A percentile compares a stretch with the other conserved stretches of the same genome.
These are phyloP conservation scores for Pontederia crassipes DNA, from an alignment of 176 grass and related monocot species.

Conservation along the genomic window DNA sequence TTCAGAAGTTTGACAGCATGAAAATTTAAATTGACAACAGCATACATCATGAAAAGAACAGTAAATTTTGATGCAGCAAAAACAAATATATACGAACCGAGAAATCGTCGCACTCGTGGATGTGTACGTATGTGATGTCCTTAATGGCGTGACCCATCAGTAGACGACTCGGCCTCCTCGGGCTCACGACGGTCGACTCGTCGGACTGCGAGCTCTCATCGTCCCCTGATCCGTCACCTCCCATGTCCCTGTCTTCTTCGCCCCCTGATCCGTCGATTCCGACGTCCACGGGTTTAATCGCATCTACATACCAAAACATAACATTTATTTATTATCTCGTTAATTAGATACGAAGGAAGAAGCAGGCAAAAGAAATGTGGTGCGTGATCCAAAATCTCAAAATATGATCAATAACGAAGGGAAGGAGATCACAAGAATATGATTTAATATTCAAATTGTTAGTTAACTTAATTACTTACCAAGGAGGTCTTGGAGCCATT, in stretches of 20 bases:
- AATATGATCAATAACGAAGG: no score
- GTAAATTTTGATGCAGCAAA: neutral
- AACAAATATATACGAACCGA: slow-evolving; percentile 30
- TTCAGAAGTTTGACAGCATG: no score
- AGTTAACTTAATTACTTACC: slow-evolving; percentile 15
- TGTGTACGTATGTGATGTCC: slow-evolving; percentile 68
- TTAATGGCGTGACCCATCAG: slow-evolving; percentile 36
- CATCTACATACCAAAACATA: slow-evolving; percentile 18
- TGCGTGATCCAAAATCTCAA: no score
- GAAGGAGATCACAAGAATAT: neutral
- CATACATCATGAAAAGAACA: neutral
- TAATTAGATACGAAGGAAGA: neutral
- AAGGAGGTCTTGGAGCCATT: slow-evolving; percentile 45
- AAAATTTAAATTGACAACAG: neutral
- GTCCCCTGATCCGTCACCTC: slow-evolving; percentile 39
- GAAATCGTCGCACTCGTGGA: slow-evolving; percentile 61
- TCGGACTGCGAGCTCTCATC: slow-evolving; percentile 25
- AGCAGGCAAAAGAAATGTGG: no score
- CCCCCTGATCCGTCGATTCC: slow-evolving; percentile 48
- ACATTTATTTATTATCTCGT: neutral
- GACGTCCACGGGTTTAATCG: slow-evolving; percentile 48
- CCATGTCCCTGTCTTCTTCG: slow-evolving; percentile 42
- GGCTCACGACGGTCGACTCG: slow-evolving; percentile 16
- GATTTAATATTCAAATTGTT: neutral
- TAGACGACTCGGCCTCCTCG: slow-evolving; percentile 10